Base-by-base conservation (phyloP, 495 filamentous ascomycete species). In the Elaphomyces granulatus region DNA sequence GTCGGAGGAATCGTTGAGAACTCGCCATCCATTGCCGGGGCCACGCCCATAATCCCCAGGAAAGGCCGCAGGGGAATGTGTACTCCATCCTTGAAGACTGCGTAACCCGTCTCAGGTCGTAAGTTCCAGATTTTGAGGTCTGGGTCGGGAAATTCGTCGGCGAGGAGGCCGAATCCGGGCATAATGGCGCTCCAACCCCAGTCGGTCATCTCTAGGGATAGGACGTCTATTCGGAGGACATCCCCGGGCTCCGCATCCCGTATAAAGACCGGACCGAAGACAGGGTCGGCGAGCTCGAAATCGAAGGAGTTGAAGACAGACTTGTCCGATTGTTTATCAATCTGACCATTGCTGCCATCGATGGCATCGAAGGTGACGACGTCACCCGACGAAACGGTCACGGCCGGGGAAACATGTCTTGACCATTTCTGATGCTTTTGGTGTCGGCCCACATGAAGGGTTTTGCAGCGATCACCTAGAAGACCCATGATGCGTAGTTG, bases 171-270 rank as follows among this genome's bases (percentile, higher is more conserved):
- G 41, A 71, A 71, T 19, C 59, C 55, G 2, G 66, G 65, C 35
- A 71, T 59, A 34, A 71, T 60, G 31, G 63, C 61, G 15, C 66
- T 67, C 68, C 68, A 72, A 7, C 67, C 68, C 55, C 61, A 72
- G 43, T 56, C 49, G 2, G 60, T 60, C n/a, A 57, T 54, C 39
- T 59, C 44, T 3, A 72, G 55, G 28, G 52, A 44, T 15, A 70
- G 49, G 34, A 70, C 50, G 20, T 70, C 66, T 17, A 72, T 53
- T 35, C 66, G 61, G 4, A 72, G 59, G 7, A 66, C 63, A 43
- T 72, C 68, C 36, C 68, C 67, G 2, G 68, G 68, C 23, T 61
- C 48, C 23, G 67, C 66, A 34, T 54, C 53, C 36, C 61, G 51
- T 35, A 72, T 51, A 38, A 46, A 62, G 15, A 72, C 59, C 14